phyloP scores from a whole-genome alignment of 768 basidiomycete genomes.

The Pleurotus tuber-regium region DNA sequence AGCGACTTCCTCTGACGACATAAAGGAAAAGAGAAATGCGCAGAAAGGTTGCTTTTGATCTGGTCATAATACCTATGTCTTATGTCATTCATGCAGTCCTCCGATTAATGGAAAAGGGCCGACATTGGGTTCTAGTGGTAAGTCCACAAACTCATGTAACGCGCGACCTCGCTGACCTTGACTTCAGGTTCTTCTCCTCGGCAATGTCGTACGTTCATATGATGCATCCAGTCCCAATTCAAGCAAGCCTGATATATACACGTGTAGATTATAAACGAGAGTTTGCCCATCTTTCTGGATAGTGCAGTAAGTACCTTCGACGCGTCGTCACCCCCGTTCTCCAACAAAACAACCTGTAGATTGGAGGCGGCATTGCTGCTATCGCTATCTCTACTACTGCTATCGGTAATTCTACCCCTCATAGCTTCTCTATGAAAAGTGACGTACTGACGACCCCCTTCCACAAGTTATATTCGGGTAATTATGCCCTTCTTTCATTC shows the following conservation, averaged over 20 bases:
- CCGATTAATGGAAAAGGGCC: conserved; percentile 55
- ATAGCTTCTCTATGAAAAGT: neutral
- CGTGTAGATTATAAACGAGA: conserved; percentile 73
- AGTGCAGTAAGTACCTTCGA: conserved; percentile 49
- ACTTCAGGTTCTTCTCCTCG: conserved; percentile 75
- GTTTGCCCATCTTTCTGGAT: conserved; percentile 80
- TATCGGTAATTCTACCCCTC: conserved; percentile 44
- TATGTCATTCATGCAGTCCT: conserved; percentile 37
- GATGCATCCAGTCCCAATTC: too few relatives aligned
- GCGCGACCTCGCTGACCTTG: neutral
- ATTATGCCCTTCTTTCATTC: conserved; percentile 19
- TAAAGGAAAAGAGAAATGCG: conserved; percentile 64
- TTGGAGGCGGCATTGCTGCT: conserved; percentile 74
- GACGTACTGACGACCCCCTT: conserved; percentile 8
- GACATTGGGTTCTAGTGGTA: conserved; percentile 95
- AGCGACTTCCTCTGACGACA: conserved; percentile 75
- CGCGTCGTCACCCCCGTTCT: neutral
- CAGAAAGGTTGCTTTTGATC: conserved; percentile 47
- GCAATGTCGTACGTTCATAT: conserved; percentile 72
- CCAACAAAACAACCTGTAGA: conserved; percentile 13
- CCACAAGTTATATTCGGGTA: conserved; percentile 80
- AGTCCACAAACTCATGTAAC: conserved; percentile 17
- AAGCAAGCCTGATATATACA: conserved; percentile 14
- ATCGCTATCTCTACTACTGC: conserved; percentile 76
- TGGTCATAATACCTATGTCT: neutral